Base-by-base conservation (phyloP, 495 filamentous ascomycete genomes). In the Alectoria sarmentosa region DNA sequence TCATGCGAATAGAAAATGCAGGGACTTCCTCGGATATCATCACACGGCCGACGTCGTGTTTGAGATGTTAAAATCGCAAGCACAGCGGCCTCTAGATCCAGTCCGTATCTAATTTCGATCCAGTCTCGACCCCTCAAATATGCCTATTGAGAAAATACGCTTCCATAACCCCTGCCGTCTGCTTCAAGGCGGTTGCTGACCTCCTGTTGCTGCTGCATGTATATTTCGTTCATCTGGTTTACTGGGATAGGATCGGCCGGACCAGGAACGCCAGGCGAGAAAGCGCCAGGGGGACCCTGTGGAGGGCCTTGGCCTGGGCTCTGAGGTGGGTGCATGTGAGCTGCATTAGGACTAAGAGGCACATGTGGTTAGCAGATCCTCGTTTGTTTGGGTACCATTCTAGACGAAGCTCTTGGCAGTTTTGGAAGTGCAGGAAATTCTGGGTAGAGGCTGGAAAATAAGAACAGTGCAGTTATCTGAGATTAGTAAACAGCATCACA, bases 161-260 rank as follows among this genome's bases (percentile, higher is more conserved):
- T 77, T 58, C 80, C 75, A 66, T 79, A 78, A 28, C 74, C 77
- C 61, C 79, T 72, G 41, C 71, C 65, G 61, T 81, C 78, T 48
- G 74, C 79, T 67, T 80, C 79, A n/a, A 79, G 71, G n/a, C 79
- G 73, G 69, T 81, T 74, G 64, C 69, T 74, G 58, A 76, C 70
- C 52, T 65, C 73, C 59, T 79, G 77, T 23, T 76, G 73, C 32
- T 73, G 71, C 49, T 71, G 71, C 67, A 81, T 71, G 69, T 78
- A 77, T 68, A 80, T 72, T 52, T 78, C 76, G 60, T 80, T 81
- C 66, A 81, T 73, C 55, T 73, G 76, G 41, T 75, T 71, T 36
- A 78, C 71, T 39, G 77, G 69, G 62, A 79, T 72, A 37, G 78
- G 72, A 44, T 79, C 76, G 32, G 71, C 74, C 28, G 77, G 74